Conservation (phyloP, 148 eudicot species). For the Silene latifolia region DNA sequence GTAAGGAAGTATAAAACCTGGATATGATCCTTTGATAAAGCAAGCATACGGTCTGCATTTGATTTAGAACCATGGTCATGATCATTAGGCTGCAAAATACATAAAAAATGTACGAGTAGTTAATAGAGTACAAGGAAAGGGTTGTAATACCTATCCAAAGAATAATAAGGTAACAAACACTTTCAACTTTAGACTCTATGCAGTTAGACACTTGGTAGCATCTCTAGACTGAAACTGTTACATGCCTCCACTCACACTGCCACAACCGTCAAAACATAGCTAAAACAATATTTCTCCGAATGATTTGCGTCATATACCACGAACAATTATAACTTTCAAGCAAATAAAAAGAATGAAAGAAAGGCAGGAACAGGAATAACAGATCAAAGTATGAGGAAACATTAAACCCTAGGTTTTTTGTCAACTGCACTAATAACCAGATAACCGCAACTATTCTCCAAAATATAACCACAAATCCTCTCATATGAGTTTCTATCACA, state of each 20-base stretch:
- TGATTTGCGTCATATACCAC: background rate
- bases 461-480: background rate
- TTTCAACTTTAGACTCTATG: background rate
- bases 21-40: conserved; percentile 77
- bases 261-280: background rate
- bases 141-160: background rate
- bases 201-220: background rate
- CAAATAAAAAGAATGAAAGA: background rate
- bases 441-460: background rate
- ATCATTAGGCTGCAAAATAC: conserved; percentile 68
- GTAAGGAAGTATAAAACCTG: conserved; percentile 43
- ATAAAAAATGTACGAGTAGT: background rate
- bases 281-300: background rate
- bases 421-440: background rate
- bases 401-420: background rate
- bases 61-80: conserved; percentile 73
- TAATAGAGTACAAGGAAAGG: background rate
- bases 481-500: background rate
- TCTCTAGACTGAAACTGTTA: background rate
- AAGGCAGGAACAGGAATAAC: background rate
- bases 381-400: background rate
- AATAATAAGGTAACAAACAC: conserved; percentile 2
- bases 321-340: background rate
- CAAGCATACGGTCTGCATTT: conserved; percentile 66
- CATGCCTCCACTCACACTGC: background rate